phyloP scores from a whole-genome alignment of 2,329 filamentous ascomycete species.

The Teratosphaeria epicoccoides region DNA sequence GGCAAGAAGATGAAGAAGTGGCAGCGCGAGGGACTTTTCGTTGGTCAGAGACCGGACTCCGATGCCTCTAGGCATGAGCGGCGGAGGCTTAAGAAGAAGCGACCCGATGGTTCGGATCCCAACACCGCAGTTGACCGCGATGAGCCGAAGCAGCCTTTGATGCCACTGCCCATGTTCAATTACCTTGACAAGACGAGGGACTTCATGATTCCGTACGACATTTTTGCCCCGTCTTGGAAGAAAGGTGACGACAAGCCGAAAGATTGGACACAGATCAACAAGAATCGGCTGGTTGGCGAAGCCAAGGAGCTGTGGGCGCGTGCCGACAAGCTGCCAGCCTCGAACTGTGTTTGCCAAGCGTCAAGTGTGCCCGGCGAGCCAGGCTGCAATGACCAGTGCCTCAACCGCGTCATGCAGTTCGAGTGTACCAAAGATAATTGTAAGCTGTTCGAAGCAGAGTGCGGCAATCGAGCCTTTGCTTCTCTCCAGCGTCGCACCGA shows the following conservation, averaged over 20 bases:
- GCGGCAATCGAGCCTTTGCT: constrained; percentile 80
- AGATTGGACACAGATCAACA: constrained; percentile 84
- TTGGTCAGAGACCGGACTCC: constrained; percentile 56
- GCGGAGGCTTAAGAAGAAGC: constrained; percentile 38
- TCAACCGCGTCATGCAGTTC: constrained; percentile 94
- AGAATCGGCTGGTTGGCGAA: constrained; percentile 64
- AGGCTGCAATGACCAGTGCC: constrained; percentile 80
- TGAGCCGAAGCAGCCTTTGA: constrained; percentile 47
- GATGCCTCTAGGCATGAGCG: constrained; percentile 29
- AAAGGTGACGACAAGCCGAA: constrained; percentile 77
- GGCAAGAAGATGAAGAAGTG: constrained; percentile 58
- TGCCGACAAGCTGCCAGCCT: constrained; percentile 18
- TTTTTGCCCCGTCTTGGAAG: constrained; percentile 71
- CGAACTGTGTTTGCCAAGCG: constrained; percentile 58
- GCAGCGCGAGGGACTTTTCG: constrained; percentile 73
- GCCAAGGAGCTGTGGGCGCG: constrained; percentile 27
- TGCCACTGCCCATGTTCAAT: constrained; percentile 27
- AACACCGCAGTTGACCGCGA: not conserved
- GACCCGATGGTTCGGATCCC: constrained; percentile 14
- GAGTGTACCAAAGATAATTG: constrained; percentile 91
- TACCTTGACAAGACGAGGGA: constrained; percentile 54
- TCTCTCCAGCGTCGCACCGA: constrained; percentile 64
- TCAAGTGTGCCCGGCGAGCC: constrained; percentile 43
- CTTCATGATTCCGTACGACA: constrained; percentile 81
- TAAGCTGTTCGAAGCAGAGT: constrained; percentile 60